Evolutionary conservation across 768 basidiomycete species (phyloP), one percentile per base, ranked within the genome.

Genomic region (Amanita thiersii): DNA sequence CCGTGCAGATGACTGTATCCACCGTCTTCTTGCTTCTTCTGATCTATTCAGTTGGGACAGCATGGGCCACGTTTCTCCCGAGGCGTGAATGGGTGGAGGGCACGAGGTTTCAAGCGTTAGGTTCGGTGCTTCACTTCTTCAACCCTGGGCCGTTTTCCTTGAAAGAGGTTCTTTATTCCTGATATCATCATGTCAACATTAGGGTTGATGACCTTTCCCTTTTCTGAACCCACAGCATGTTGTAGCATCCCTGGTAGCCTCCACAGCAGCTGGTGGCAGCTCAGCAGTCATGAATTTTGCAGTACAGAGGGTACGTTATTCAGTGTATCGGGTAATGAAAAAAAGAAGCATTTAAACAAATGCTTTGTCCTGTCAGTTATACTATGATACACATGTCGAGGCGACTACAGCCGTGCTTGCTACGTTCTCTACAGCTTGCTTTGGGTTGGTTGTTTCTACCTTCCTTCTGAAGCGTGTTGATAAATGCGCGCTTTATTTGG

Each of bases 371-470:
- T 46, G n/a, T 1, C 39, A 78, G 75, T 65, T 81, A 1, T 81
- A 73, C 52, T 82, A 80, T 51, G 61, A 74, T 45, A 74, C 73
- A 3, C 58, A 75, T 24, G 72, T 79, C 2, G 61, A 65, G 33
- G 71, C 75, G 1, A 63, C 69, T 0, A 77, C 75, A 2, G 77
- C 77, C 5, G 60, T 79, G 21, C 66, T 82, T 6, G 73, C 75
- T 0, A 79, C 76, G 0, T 79, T 79, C 56, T 79, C 77, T 2
- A 77, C 77, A 0, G 74, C 73, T 3, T 75, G 74, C 52, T 79
- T 81, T 55, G 77, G 75, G 69, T 77, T 47, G 40, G 65, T 47
- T 9, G 1, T 17, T n/a, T 15, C 15, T 2, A 28, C 38, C 3
- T 4, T 2, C 25, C 19, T 12, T 36, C 34, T 25, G 15, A 11